Conservation (phyloP, 2,329 filamentous ascomycete species). For the Lasiodiplodia sp. region DNA sequence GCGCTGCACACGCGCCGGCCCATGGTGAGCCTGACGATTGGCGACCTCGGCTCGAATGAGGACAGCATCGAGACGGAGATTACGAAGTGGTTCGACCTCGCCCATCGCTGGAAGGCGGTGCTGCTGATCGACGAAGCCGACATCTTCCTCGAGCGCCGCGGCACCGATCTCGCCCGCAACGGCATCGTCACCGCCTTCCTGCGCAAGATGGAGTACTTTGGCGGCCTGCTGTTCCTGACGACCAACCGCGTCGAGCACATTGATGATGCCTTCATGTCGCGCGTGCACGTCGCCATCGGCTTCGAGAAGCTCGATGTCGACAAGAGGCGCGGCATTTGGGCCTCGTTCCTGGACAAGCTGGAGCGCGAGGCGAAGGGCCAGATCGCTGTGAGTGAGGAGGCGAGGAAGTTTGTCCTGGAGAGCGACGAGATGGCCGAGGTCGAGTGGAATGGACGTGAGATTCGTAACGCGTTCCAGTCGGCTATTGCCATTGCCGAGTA, state of each 20-base stretch:
- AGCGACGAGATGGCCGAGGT: constrained; percentile 5
- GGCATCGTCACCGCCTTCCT: constrained; percentile 45
- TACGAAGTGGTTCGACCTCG: constrained; percentile 31
- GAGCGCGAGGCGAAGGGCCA: constrained; percentile 3
- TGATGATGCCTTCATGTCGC: constrained; percentile 33
- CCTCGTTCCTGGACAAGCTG: constrained; percentile 19
- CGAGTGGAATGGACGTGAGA: constrained; percentile 35
- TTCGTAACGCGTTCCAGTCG: constrained; percentile 36
- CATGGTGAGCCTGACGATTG: constrained; percentile 19
- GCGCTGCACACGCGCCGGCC: constrained; percentile 8
- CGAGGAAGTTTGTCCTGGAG: background rate
- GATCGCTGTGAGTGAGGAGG: constrained; percentile 5
- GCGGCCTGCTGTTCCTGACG: constrained; percentile 45
- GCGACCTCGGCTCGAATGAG: constrained; percentile 31
- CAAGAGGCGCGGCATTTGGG: constrained; percentile 12
- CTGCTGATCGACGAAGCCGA: constrained; percentile 32
- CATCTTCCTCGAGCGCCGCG: constrained; percentile 59
- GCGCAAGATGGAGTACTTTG: constrained; percentile 29
- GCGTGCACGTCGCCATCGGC: constrained; percentile 28
- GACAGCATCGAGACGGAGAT: constrained; percentile 32
- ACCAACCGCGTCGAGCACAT: constrained; percentile 45
- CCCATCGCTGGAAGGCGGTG: constrained; percentile 27
- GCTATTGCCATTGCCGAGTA: constrained; percentile 34
- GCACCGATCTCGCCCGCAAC: constrained; percentile 59
- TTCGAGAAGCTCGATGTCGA: constrained; percentile 32